Evolutionary conservation across 2,329 filamentous ascomycete species (phyloP), one percentile per base, ranked within the genome.

Genomic region (Exophiala sp.): DNA sequence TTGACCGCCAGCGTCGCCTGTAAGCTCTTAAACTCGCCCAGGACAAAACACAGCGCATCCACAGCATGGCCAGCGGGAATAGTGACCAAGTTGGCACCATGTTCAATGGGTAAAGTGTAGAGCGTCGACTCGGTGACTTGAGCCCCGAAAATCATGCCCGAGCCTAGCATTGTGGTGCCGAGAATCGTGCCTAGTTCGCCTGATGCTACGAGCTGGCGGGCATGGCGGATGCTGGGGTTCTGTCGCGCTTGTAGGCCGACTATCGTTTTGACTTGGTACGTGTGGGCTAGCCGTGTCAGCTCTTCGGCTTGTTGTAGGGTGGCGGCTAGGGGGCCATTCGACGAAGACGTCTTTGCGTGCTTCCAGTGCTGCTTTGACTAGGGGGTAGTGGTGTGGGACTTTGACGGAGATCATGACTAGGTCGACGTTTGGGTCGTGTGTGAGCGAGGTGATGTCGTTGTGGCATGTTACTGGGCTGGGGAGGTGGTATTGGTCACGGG

Each of bases 321-420:
- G 9, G 73, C 63, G 0, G 74, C 75, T 0, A 82, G 65, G 3
- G n/a, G 78, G 80, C 76, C 79, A 82, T 64, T 83, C 79, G 0
- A 79, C 69, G 45, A 68, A 82, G 0, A 77, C 67, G 0, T 65
- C 58, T 61, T 81, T 81, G 0, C 7, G 29, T 0, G 75, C 73
- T 7, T 66, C 64, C 1, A 81, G 56, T 16, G 71, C 73, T 0
- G 78, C 73, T 3, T 68, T 64, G 0, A 71, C 64, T 1, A 70
- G 71, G 1, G 62, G 43, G 30, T 71, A 66, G 53, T 82, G 79
- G 1, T 68, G 66, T 46, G 80, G 76, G 0, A 80, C 78, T 2
- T 76, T 70, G 0, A 77, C 79, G 34, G 63, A 68, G 53, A 73
- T 73, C 6, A 81, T 73, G 1, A 83, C 74, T 0, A 82, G 64